Conservation (phyloP, 768 basidiomycete species). For the Gelatoporia subvermispora region DNA sequence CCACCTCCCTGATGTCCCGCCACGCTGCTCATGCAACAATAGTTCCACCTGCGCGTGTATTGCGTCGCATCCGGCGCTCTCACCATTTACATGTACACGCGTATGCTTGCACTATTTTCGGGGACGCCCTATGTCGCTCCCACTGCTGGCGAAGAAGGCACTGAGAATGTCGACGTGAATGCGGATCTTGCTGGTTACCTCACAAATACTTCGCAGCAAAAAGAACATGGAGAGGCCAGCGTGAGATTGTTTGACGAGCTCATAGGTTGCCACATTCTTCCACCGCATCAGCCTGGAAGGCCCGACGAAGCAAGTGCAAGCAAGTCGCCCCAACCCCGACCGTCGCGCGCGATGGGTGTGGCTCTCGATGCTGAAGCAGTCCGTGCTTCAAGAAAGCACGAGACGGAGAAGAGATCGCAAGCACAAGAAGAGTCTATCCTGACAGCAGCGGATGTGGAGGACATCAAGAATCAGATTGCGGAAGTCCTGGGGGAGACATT, state of each 20-base stretch:
- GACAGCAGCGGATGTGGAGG: slow-evolving; percentile 34
- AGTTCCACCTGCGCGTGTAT: slow-evolving; percentile 96
- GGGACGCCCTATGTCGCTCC: slow-evolving; percentile 52
- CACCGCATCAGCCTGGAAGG: slow-evolving; percentile 5
- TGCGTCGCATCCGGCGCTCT: slow-evolving; percentile 74
- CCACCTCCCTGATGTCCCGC: background rate
- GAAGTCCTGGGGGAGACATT: slow-evolving; percentile 75
- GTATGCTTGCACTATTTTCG: slow-evolving; percentile 87
- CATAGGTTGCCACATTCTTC: slow-evolving; percentile 54
- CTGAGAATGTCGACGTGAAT: slow-evolving; percentile 20
- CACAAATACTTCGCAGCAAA: slow-evolving; percentile 90
- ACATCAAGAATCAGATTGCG: slow-evolving; percentile 59
- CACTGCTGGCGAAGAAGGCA: slow-evolving; percentile 5
- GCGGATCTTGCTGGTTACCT: slow-evolving; percentile 68
- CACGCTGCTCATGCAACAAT: slow-evolving; percentile 6
- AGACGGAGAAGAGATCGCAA: background rate
- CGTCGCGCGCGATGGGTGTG: slow-evolving; percentile 10
- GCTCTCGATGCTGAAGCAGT: slow-evolving; percentile 6
- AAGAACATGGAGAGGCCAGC: slow-evolving; percentile 54
- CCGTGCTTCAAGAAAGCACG: background rate
- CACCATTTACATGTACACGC: slow-evolving; percentile 74
- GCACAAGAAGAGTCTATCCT: slow-evolving; percentile 17
- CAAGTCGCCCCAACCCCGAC: slow-evolving; percentile 1
- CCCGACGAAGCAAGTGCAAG: no score
- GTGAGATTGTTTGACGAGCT: slow-evolving; percentile 83